Evolutionary conservation across 495 filamentous ascomycete species (phyloP), one percentile per base, ranked within the genome.

Genomic region (Aspergillus ostianus): DNA sequence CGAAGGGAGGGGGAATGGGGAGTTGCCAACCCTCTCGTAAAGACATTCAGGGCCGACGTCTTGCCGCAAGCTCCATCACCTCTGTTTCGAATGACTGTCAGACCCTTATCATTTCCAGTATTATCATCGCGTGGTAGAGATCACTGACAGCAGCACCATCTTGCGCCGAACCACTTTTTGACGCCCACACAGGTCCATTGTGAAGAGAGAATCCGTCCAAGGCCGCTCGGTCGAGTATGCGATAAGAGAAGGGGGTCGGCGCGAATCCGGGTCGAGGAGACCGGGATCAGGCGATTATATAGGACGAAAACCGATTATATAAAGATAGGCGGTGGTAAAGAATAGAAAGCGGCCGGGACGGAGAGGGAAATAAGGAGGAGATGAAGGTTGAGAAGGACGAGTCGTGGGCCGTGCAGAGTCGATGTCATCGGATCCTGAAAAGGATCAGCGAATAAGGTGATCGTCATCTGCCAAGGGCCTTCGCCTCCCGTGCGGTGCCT

Each of bases 41-140:
- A 98, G 63, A 98, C 94, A 74, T 98, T 98, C 74, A 98, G 75
- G 61, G 97, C 80, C 49, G 93, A 97, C 54, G 94, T 98, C 81
- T 98, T 98, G 68, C 94, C 94, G 73, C 91, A 97, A 63, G 94
- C 94, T 81, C 94, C 94, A 75, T 98, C 94, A 65, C 94, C 94
- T 72, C 91, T 95, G 66, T 66, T 50, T 26, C 55, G 17, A 13
- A 23, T 32, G 62, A 74, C 51, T 72, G 59, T 56, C 30, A 61
- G 53, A 27, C 53, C 45, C 19, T 45, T n/a, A 21, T 15, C 15
- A 26, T 47, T 23, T 30, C 36, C 19, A 51, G 44, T 47, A 23
- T 6, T 17, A 55, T 56, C 6, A n/a, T 36, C 2, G 45, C 45
- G 27, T 8, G n/a, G 23, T 45, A 32, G 45, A 41, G 47, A 29